Evolutionary conservation across 1,139 yeast genomes (phyloP).

Genomic region (Nadsonia starkeyi-henricii): DNA sequence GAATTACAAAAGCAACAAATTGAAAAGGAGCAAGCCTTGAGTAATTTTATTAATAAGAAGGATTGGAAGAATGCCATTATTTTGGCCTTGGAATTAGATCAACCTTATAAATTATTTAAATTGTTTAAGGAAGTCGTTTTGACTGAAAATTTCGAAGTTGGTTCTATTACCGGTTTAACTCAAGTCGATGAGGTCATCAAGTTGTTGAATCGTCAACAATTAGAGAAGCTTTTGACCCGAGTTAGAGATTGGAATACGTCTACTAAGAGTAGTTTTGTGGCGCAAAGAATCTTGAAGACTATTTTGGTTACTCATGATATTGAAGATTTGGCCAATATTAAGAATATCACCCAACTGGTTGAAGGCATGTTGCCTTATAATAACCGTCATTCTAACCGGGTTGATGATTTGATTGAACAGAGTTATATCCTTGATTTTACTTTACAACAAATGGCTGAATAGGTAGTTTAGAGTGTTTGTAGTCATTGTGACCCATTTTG

Average conservation of each 20-base stretch:
- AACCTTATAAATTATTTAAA: constrained; percentile 69
- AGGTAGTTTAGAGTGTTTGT: background rate
- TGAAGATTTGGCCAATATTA: constrained; percentile 45
- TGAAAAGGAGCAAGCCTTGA: constrained; percentile 78
- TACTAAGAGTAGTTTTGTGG: constrained; percentile 61
- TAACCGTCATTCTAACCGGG: constrained; percentile 65
- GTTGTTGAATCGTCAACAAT: constrained; percentile 43
- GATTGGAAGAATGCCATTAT: constrained; percentile 86
- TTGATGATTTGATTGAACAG: constrained; percentile 65
- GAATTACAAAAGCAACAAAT: constrained; percentile 35
- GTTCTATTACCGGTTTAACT: constrained; percentile 42
- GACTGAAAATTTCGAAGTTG: constrained; percentile 20
- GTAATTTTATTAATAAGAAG: constrained; percentile 52
- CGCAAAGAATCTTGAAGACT: constrained; percentile 62
- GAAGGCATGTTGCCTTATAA: constrained; percentile 73
- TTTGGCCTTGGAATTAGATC: constrained; percentile 71
- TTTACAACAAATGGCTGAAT: constrained; percentile 39
- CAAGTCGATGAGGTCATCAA: constrained; percentile 55
- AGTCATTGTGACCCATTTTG: too few species aligned
- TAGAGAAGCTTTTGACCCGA: constrained; percentile 49
- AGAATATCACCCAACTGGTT: constrained; percentile 53
- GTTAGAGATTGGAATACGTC: constrained; percentile 93
- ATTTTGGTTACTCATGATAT: constrained; percentile 42
- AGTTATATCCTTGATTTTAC: constrained; percentile 79
- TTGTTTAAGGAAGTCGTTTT: constrained; percentile 45